Base-by-base conservation (phyloP, 2,329 filamentous ascomycete species). In the Colletotrichum falcatum region DNA sequence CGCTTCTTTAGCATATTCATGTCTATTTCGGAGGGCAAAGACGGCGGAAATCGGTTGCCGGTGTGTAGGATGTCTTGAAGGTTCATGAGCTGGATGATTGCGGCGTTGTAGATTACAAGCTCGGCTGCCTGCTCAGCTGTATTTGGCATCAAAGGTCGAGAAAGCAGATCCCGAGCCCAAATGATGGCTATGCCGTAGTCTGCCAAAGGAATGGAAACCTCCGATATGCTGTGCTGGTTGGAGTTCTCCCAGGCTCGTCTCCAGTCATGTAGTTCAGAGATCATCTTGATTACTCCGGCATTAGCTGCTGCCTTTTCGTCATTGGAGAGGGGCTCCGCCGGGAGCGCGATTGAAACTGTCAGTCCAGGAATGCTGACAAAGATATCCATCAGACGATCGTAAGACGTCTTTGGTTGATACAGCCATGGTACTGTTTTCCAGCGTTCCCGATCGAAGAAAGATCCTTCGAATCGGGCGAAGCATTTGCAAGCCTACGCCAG, bases 341-440 rank as follows among this genome's bases (percentile, higher is more conserved):
- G 33, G 5, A 23, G 37, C 4, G 23, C 55, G 11, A 69, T 28
- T 5, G 33, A 26, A 14, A 56, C 16, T 5, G 62, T 51, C 7
- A 70, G 33, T 0, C 63, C 55, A 11, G 66, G 63, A 35, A 70
- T 26, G 11, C 61, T 46, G 18, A 70, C 55, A 20, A 39, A 61
- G 14, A 56, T 33, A 23, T 70, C 66, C 42, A 66, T 54, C 16
- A 70, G 48, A 0, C 33, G 39, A 48, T 70, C 66, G 23, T 70
- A 23, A 1, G 63, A 26, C 1, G 62, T 70, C 23, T 70, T 70
- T 6, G 37, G 28, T 8, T 5, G 28, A 5, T 42, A 18, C 11
- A 20, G 9, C 62, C 62, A 70, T 2, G 66, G 66, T 1, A 66
- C n/a, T 7, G 46, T 66, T 28, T 66, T 61, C 66, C 66, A 70